Evolutionary conservation across 1,284 basidiomycete species (phyloP), one percentile per base, ranked within the genome.

Genomic region (Mycocalia duriaeana): DNA sequence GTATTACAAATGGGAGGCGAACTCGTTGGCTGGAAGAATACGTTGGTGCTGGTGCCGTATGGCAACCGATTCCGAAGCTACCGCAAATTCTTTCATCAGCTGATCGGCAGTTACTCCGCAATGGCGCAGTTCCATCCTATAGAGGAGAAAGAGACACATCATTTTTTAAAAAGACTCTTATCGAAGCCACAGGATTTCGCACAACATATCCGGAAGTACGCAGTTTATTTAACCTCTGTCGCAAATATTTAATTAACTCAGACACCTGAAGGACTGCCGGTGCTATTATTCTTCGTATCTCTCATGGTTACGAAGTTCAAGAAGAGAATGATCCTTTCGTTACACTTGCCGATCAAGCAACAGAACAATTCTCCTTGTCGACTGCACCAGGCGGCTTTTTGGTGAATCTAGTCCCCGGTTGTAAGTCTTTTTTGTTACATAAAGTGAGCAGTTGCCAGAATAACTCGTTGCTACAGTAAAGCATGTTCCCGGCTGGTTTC

Each of bases 401-500:
- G 48, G 70, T 76, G 19, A 71, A 74, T 41, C 46, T 72, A 13
- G 52, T 76, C 8, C 70, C 73, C 22, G 46, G 58, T 7, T 40
- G 73, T 60, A 47, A 41, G 52, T 57, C 16, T 2, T 11, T 28
- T 35, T 18, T 16, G 18, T 37, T 35, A 20, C 24, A 6, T 6
- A 37, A 24, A 23, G 13, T 47, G 9, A 2, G 31, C 24, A 11
- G 20, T 37, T 16, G 19, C 11, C 36, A n/a, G 20, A n/a, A 38
- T 38, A n/a, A 38, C 13, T 18, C 14, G 11, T 20, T 3, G 20
- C 47, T 8, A 46, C 44, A 77, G 76, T 80, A 54, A 63, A 66
- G 42, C 61, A 75, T 43, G 48, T 81, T 35, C 79, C 79, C 2
- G 57, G 65, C 3, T 81, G 79, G 77, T 68, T 77, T 50, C 75